Evolutionary conservation across 257 asterid genomes (phyloP).

Genomic region (Handroanthus guayacan): DNA sequence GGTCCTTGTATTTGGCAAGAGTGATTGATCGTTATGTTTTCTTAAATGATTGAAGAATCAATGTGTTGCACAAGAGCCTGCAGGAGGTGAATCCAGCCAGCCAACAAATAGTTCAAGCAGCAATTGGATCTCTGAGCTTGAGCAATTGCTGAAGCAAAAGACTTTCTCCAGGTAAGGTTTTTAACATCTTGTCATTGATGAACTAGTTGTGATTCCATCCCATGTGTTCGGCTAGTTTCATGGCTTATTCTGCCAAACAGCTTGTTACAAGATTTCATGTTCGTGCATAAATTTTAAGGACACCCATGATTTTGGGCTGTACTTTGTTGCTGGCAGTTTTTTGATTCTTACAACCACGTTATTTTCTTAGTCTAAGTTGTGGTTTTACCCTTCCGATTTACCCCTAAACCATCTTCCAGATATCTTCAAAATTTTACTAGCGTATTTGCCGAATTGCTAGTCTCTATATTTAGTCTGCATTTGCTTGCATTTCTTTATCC

Average conservation of each 20-base stretch:
- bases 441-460: neutral
- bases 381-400: neutral
- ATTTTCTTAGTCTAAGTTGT: neutral
- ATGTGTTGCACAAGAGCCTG: conserved; percentile 45
- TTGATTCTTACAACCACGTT: neutral
- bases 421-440: conserved; percentile 3
- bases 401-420: neutral
- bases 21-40: neutral
- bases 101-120: conserved; percentile 30
- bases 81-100: conserved; percentile 43
- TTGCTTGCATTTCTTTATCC: neutral
- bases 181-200: conserved; percentile 3
- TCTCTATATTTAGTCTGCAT: neutral
- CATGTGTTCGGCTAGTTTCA: conserved; percentile 2
- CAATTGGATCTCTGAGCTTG: conserved; percentile 64
- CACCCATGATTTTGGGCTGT: neutral
- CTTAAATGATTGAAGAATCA: conserved; percentile 39
- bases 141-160: conserved; percentile 65
- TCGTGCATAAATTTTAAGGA: neutral
- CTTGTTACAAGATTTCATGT: neutral
- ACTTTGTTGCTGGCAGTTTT: neutral
- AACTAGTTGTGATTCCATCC: neutral
- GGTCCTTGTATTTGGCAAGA: neutral
- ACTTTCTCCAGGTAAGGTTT: conserved; percentile 64
- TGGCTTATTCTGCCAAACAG: neutral